These are phyloP conservation scores for Podospora pseudopauciseta DNA, from an alignment of 495 filamentous ascomycete genomes.

Conservation along the genomic window DNA sequence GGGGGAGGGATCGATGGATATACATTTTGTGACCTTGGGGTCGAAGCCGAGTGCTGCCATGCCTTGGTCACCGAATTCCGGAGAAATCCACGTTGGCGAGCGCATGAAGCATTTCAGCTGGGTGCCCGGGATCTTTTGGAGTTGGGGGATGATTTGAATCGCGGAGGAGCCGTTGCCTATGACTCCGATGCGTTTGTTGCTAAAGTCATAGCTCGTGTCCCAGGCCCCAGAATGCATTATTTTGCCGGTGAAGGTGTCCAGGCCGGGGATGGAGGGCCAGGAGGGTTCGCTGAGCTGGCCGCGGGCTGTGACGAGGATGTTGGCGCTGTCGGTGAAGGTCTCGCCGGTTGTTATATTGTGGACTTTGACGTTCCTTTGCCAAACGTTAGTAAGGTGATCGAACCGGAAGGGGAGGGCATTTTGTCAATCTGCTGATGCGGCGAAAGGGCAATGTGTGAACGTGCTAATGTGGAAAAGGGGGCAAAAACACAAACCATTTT, in stretches of 20 bases:
- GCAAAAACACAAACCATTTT: slow-evolving; percentile 57
- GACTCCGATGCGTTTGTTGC: slow-evolving; percentile 50
- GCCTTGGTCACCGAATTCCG: slow-evolving; percentile 38
- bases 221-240: slow-evolving; percentile 54
- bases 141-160: slow-evolving; percentile 66
- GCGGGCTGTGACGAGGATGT: slow-evolving; percentile 62
- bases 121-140: slow-evolving; percentile 53
- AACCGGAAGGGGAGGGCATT: too few relatives aligned
- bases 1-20: slow-evolving; percentile 2
- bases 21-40: slow-evolving; percentile 35
- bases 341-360: slow-evolving; percentile 34
- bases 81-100: slow-evolving; percentile 62
- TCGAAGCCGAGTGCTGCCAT: slow-evolving; percentile 42
- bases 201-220: slow-evolving; percentile 48
- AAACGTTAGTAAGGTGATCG: neutral
- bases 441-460: neutral
- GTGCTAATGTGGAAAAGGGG: neutral
- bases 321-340: slow-evolving; percentile 38
- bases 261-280: slow-evolving; percentile 56
- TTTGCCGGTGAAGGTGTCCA: slow-evolving; percentile 53
- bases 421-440: neutral
- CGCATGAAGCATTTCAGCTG: slow-evolving; percentile 63
- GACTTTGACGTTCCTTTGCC: slow-evolving; percentile 30
- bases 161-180: slow-evolving; percentile 62
- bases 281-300: slow-evolving; percentile 60